phyloP scores from a whole-genome alignment of 2,329 filamentous ascomycete genomes.

The Pyrenophora teres region DNA sequence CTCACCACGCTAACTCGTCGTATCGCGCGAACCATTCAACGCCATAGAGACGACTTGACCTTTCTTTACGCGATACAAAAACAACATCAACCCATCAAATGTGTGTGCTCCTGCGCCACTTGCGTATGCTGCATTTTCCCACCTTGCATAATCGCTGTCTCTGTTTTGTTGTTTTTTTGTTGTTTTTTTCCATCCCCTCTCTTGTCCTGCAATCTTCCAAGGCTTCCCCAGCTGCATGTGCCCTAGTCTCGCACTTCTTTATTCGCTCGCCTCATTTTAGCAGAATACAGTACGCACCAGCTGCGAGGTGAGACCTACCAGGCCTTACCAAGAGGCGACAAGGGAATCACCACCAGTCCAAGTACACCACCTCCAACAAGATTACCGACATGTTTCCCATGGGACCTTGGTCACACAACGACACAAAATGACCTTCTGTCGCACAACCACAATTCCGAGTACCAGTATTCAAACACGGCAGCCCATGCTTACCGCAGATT shows the following conservation, averaged over 20 bases:
- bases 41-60: neutral
- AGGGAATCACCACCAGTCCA: neutral
- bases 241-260: neutral
- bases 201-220: constrained; percentile 10
- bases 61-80: constrained; percentile 9
- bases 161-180: constrained; percentile 6
- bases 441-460: constrained; percentile 14
- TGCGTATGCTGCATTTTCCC: constrained; percentile 11
- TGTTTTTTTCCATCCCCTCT: constrained; percentile 12
- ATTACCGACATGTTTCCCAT: constrained; percentile 1
- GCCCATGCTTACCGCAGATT: constrained; percentile 35
- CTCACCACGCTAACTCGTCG: neutral
- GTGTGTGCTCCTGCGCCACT: constrained; percentile 12
- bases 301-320: constrained; percentile 1
- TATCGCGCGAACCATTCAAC: constrained; percentile 2
- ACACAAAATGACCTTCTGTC: neutral
- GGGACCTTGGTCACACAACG: constrained; percentile 1
- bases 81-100: constrained; percentile 13
- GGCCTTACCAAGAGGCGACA: neutral
- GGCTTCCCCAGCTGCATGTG: constrained; percentile 2
- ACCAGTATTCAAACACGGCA: constrained; percentile 20
- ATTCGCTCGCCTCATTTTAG: constrained; percentile 5
- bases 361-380: constrained; percentile 1
- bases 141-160: constrained; percentile 2
- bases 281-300: neutral